Evolutionary conservation across 176 grass and related monocot species (phyloP), one percentile per base, ranked within the genome.

Genomic region (Metroxylon sagu): DNA sequence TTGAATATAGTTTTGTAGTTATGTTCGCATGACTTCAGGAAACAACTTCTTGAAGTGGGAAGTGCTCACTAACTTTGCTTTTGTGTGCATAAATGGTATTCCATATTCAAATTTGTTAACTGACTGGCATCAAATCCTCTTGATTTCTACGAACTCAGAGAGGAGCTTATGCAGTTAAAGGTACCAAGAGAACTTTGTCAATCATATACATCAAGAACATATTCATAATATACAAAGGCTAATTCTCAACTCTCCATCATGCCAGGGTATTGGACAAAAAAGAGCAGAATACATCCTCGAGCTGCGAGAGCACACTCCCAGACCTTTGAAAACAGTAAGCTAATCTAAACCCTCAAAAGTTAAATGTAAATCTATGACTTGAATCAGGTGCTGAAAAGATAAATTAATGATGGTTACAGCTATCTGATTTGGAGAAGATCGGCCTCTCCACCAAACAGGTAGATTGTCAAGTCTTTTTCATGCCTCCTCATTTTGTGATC

Each of bases 221-320:
- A 39, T 39, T 39, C 5, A 39, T 39, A 1, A 39, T 39, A 39
- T 12, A 1, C 35, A 39, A 39, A 39, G 35, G 35, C 35, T 39
- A 39, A 39, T 39, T 50, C 60, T 59, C 26, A 53, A 39, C 17
- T 26, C 30, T 73, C 64, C 3, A 73, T 61, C 52, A 26, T n/a
- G n/a, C 53, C 74, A 98, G 93, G 93, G 93, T 52, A 98, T 98
- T 65, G 93, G 93, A 3, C 56, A 65, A 31, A 98, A 66, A 74
- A 84, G 93, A 69, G 88, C 93, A 52, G 82, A 92, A 15, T 98
- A 98, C 57, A 85, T 98, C 64, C 66, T 98, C 19, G 93, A 92
- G 63, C 68, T 92, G 17, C 78, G 84, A 26, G 84, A 89, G 60
- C 69, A 92, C 55, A 74, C 79, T 25, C 82, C 69, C 1, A 80